Evolutionary conservation across 2,329 filamentous ascomycete genomes (phyloP).

Genomic region (Penicillium sp.): DNA sequence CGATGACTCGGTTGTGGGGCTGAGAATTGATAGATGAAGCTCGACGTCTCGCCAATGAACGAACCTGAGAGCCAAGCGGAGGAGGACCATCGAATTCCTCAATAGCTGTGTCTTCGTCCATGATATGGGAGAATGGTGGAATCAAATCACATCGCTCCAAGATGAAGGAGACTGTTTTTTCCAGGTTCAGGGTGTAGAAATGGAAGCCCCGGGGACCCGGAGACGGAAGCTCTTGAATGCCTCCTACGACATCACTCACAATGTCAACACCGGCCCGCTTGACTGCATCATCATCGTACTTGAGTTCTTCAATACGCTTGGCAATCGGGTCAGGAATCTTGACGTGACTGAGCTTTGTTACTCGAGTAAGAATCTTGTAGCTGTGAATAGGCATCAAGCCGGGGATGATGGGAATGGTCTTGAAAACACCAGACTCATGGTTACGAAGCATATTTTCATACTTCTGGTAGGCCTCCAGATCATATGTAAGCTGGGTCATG

Average conservation of each 20-base stretch:
- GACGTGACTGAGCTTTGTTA: slow-evolving; percentile 92
- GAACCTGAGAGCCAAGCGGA: slow-evolving; percentile 26
- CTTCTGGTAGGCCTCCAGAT: slow-evolving; percentile 76
- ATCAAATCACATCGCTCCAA: slow-evolving; percentile 86
- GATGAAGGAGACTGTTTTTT: slow-evolving; percentile 94
- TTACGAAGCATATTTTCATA: slow-evolving; percentile 79
- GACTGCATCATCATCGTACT: slow-evolving; percentile 53
- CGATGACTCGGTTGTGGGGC: slow-evolving; percentile 84
- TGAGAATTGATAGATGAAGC: slow-evolving; percentile 82
- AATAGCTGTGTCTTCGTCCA: slow-evolving; percentile 51
- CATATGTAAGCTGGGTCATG: slow-evolving; percentile 98
- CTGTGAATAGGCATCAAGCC: slow-evolving; percentile 98
- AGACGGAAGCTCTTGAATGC: slow-evolving; percentile 69
- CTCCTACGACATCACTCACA: slow-evolving; percentile 79
- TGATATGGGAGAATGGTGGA: slow-evolving; percentile 56
- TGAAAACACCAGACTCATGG: slow-evolving; percentile 84
- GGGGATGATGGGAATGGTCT: slow-evolving; percentile 85
- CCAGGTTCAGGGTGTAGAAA: slow-evolving; percentile 95
- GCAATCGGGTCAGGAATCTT: slow-evolving; percentile 74
- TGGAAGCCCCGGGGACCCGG: slow-evolving; percentile 78
- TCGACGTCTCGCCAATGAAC: slow-evolving; percentile 56
- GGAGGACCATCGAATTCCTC: slow-evolving; percentile 39
- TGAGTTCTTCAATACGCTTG: slow-evolving; percentile 58
- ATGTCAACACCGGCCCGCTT: slow-evolving; percentile 62
- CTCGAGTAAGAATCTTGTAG: slow-evolving; percentile 92